A percentile compares a stretch with the other conserved stretches of the same genome.
phyloP scores from a whole-genome alignment of 805 yeast genomes.

The Dipodascus geniculatus region DNA sequence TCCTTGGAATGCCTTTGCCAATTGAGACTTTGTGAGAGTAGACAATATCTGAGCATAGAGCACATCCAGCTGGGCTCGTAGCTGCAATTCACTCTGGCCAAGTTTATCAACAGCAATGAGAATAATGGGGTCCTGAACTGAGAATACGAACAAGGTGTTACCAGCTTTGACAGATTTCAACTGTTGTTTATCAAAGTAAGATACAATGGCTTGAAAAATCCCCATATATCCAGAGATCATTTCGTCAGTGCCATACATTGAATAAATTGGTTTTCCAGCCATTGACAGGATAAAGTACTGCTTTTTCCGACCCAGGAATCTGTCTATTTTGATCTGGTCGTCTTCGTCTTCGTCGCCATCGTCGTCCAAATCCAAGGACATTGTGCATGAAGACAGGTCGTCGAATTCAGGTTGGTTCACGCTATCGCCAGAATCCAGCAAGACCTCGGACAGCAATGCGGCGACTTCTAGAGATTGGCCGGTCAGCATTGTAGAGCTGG shows the following conservation, averaged over 20 bases:
- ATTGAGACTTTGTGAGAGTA: constrained; percentile 70
- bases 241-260: constrained; percentile 63
- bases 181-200: constrained; percentile 43
- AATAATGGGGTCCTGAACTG: constrained; percentile 57
- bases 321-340: constrained; percentile 17
- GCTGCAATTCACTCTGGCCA: constrained; percentile 28
- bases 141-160: constrained; percentile 42
- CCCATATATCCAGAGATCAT: constrained; percentile 63
- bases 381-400: not conserved
- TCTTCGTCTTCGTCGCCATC: constrained; percentile 20
- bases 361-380: not conserved
- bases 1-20: constrained; percentile 52
- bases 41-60: constrained; percentile 71
- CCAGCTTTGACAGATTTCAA: constrained; percentile 38
- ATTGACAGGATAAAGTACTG: constrained; percentile 70
- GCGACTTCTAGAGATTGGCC: not conserved
- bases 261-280: constrained; percentile 84
- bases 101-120: constrained; percentile 47
- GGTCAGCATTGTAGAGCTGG: constrained; percentile 5
- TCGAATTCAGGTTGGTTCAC: constrained; percentile 6
- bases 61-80: constrained; percentile 55
- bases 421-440: constrained; percentile 5
- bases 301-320: constrained; percentile 34
- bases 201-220: constrained; percentile 64
- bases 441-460: constrained; percentile 9